A percentile compares a stretch with the other conserved stretches of the same genome.
Conservation (phyloP, 2,329 filamentous ascomycete genomes). For the Alternaria atra region DNA sequence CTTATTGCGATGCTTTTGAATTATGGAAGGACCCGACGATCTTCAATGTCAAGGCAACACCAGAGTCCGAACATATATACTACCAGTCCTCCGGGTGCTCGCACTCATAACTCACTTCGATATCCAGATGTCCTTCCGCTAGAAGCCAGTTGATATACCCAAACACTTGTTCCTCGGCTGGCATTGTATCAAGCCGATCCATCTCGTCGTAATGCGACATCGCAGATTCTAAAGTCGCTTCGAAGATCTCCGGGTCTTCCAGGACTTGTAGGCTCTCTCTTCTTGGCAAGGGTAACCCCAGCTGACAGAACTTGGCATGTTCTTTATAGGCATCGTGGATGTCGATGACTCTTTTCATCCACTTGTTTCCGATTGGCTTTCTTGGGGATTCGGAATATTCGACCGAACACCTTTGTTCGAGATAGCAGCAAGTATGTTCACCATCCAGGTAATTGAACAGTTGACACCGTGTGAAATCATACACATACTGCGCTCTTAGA, state of each 20-base stretch:
- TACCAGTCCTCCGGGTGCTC: neutral
- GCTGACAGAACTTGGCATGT: neutral
- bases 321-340: no score
- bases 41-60: no score
- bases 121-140: neutral
- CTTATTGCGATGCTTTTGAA: neutral
- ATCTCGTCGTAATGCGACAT: neutral
- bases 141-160: neutral
- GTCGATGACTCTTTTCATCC: accelerated
- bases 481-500: neutral
- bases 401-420: neutral
- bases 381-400: neutral
- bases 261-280: neutral
- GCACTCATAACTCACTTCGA: neutral
- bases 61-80: no score
- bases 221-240: neutral
- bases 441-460: neutral
- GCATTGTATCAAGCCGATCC: neutral
- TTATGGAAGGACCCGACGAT: no score
- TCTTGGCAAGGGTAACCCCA: no score
- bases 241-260: neutral
- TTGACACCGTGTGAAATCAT: neutral
- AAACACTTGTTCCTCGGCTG: neutral
- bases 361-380: no score
- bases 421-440: neutral